Base-by-base conservation (phyloP, 73 alveolate genomes). In the Symbiodinium pilosum region DNA sequence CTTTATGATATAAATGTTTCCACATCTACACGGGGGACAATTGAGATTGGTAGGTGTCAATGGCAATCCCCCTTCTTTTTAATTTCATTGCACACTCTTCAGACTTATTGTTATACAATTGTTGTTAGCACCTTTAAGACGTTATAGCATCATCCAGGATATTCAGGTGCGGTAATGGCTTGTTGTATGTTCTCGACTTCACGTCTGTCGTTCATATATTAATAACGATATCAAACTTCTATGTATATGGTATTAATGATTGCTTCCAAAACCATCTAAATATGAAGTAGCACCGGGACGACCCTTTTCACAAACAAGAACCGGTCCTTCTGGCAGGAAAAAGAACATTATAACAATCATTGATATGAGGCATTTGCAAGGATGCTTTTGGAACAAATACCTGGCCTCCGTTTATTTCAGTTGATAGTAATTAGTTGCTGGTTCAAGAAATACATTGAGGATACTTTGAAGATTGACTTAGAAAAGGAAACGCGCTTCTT, bases 251-350 rank as follows among this genome's bases (percentile, higher is more conserved):
- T 41, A 41, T 12, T 41, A 21, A 83, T 83, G 73, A 16, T 32
- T 26, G 73, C 9, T 43, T 38, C 43, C 43, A 4, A 16, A 20
- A 41, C 71, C 36, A 81, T 81, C 88, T 32, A 81, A 81, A 38
- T 81, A 81, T 26, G 36, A 81, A 81, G 88, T 81, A 38, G 88
- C 43, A 7, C 88, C 88, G 2, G 8, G 40, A 81, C 36, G 36
- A 20, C 88, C 88, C 3, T 81, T 81, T 41, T 8, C 40, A 36
- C 54, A 36, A 39, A 81, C 40, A 39, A 81, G 36, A 36, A 81
- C 34, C 4, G 88, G 88, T 18, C 88, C 88, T 18, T 81, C 88
- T 1, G 88, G 88, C 88, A 36, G 88, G 88, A 36, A 81, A 81
- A 81, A 8, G 59, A 2, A 41, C 40, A 39, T 42, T 83, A 38